phyloP scores from a whole-genome alignment of 1,284 basidiomycete species.

The Agroathelia rolfsii region DNA sequence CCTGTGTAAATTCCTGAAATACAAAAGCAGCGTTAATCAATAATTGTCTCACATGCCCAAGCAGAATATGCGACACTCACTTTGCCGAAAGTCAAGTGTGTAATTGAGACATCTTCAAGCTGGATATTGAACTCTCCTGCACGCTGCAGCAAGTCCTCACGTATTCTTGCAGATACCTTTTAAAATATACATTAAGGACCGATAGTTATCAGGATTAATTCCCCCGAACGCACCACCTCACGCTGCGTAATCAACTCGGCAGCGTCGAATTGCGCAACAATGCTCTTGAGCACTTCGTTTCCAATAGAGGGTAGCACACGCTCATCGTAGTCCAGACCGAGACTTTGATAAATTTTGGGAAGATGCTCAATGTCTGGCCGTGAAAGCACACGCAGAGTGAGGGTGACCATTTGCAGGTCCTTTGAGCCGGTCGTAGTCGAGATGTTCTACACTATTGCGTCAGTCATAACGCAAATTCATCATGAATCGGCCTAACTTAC shows the following conservation, averaged over 20 bases:
- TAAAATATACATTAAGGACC: conserved; percentile 1
- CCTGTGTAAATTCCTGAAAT: conserved; percentile 70
- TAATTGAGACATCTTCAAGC: conserved; percentile 96
- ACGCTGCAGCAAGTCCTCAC: conserved; percentile 86
- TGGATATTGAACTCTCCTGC: conserved; percentile 95
- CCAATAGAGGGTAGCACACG: conserved; percentile 89
- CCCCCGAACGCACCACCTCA: conserved; percentile 55
- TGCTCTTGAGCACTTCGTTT: conserved; percentile 96
- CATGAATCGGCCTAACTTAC: conserved; percentile 31
- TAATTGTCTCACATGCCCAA: neutral
- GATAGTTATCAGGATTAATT: conserved; percentile 3
- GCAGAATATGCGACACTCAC: conserved; percentile 25
- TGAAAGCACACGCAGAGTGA: conserved; percentile 93
- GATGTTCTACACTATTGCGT: conserved; percentile 60
- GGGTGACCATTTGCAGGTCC: conserved; percentile 95
- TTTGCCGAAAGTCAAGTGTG: conserved; percentile 76
- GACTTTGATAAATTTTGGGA: conserved; percentile 88
- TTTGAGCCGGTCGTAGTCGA: conserved; percentile 95
- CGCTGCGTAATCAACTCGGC: conserved; percentile 91
- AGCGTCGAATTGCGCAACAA: conserved; percentile 98
- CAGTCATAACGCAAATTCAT: conserved; percentile 7
- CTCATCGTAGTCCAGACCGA: conserved; percentile 97
- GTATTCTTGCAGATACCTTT: conserved; percentile 92
- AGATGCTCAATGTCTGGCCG: conserved; percentile 86
- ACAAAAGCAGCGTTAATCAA: conserved; percentile 20